Evolutionary conservation across 768 basidiomycete genomes (phyloP), one percentile per base, ranked within the genome.

Genomic region (Kwoniella europaea): DNA sequence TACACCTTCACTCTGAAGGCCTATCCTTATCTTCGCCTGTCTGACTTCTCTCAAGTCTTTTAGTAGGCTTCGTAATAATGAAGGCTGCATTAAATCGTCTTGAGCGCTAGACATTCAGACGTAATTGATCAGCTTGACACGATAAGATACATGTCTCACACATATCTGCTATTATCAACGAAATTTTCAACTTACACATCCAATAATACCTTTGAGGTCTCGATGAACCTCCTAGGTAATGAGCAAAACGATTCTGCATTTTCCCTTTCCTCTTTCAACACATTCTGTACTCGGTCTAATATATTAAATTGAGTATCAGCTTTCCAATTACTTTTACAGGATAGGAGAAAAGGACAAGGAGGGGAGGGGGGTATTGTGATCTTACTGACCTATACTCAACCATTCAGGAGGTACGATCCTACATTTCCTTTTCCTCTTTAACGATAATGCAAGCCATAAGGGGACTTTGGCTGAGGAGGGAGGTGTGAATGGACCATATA

Each of bases 1-100:
- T 12, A 81, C 79, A 35, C 79, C 79, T 67, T 81, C 77, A 35
- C 72, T 88, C 70, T 87, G 86, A 2, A 98, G 85, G 86, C 94
- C 94, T 65, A 91, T 89, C 71, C 95, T 86, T 84, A 92, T 91
- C 81, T 99, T 99, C 9, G 94, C 91, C 82, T 98, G 96, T 50
- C 97, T 88, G 13, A 92, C 93, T 85, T 98, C 95, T 13, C 95
- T 91, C n/a, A 98, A 86, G 80, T 97, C 94, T 82, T 98, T 95
- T 20, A 98, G 87, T 2, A 98, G 84, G 5, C 90, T 90, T 5
- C 92, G 88, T 22, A 98, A 85, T 74, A 89, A 91, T 66, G 97
- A 93, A 4, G 94, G 89, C 68, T 90, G 89, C 65, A 90, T 88
- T 9, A 98, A 85, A 74, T 99, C 95, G 79, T 98, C 95, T 10